A percentile compares a stretch with the other conserved stretches of the same genome.
phyloP scores from a whole-genome alignment of 768 basidiomycete genomes.

The Mycena filopes region DNA sequence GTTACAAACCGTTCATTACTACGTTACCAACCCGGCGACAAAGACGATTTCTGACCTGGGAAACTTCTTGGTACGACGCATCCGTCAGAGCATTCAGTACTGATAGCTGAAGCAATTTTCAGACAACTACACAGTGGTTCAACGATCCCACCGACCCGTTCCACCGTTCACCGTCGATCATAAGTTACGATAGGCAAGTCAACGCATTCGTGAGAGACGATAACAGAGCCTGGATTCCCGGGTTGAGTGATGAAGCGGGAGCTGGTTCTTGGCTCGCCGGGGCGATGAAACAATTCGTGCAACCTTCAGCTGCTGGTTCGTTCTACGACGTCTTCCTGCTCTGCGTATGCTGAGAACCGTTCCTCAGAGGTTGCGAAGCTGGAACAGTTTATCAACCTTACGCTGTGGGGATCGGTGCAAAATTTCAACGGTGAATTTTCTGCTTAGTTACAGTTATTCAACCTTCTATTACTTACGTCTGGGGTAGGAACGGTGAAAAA shows the following conservation, averaged over 20 bases:
- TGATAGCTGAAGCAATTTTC: not conserved
- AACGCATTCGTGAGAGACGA: conserved; percentile 62
- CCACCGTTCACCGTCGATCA: conserved; percentile 36
- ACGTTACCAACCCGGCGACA: conserved; percentile 58
- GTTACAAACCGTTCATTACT: conserved; percentile 64
- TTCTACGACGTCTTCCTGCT: not conserved
- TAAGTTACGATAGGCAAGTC: conserved; percentile 58
- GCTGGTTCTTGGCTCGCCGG: conserved; percentile 69
- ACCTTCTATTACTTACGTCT: not conserved
- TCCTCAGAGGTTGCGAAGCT: conserved; percentile 59
- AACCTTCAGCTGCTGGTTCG: conserved; percentile 54
- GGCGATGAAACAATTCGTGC: conserved; percentile 65
- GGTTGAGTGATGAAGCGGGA: conserved; percentile 68
- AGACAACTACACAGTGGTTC: conserved; percentile 65
- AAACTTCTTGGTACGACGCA: conserved; percentile 50
- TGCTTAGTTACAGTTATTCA: not conserved
- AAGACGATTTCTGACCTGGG: conserved; percentile 59
- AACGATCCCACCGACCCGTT: conserved; percentile 61
- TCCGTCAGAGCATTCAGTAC: not conserved
- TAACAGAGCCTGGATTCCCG: conserved; percentile 67
- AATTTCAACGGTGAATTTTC: conserved; percentile 52
- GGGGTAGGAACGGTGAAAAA: conserved; percentile 61
- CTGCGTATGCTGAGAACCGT: not conserved
- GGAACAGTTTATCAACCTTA: conserved; percentile 58
- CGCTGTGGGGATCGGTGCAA: conserved; percentile 62